Evolutionary conservation across 306 rosid species (phyloP).

Genomic region (Mucuna pruriens): DNA sequence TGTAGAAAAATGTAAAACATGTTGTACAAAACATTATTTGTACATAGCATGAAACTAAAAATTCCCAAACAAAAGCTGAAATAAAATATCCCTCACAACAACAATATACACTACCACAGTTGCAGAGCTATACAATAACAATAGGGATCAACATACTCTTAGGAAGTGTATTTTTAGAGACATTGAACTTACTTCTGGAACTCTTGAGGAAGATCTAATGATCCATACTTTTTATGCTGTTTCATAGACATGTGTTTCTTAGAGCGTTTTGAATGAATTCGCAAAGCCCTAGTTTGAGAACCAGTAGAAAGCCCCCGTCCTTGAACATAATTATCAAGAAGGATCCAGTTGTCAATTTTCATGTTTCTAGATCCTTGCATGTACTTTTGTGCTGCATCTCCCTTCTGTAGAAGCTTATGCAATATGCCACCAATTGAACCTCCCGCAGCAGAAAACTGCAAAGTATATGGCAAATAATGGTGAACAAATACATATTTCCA

Average conservation of each 20-base stretch:
- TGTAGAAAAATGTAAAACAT: not conserved
- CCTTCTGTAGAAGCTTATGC: constrained; percentile 67
- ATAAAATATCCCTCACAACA: not conserved
- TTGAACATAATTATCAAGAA: constrained; percentile 75
- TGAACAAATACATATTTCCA: constrained; percentile 14
- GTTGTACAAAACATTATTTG: not conserved
- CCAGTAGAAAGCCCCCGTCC: constrained; percentile 45
- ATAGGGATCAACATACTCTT: not conserved
- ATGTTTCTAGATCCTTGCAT: constrained; percentile 72
- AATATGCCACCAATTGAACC: constrained; percentile 58
- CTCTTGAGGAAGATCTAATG: constrained; percentile 66
- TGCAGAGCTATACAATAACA: not conserved
- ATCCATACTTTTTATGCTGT: constrained; percentile 67
- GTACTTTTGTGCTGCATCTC: constrained; percentile 73
- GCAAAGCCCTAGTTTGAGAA: constrained; percentile 62
- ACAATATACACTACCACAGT: not conserved
- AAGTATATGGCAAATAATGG: constrained; percentile 20
- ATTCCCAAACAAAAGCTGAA: constrained; percentile 2
- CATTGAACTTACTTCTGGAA: constrained; percentile 59
- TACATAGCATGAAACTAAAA: constrained; percentile 15
- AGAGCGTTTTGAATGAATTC: constrained; percentile 73
- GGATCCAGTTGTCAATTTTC: constrained; percentile 72
- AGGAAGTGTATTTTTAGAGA: constrained; percentile 18
- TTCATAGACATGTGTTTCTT: constrained; percentile 80
- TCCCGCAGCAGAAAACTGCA: constrained; percentile 62